phyloP scores from a whole-genome alignment of 2,329 filamentous ascomycete genomes.

The Penicillium expansum region DNA sequence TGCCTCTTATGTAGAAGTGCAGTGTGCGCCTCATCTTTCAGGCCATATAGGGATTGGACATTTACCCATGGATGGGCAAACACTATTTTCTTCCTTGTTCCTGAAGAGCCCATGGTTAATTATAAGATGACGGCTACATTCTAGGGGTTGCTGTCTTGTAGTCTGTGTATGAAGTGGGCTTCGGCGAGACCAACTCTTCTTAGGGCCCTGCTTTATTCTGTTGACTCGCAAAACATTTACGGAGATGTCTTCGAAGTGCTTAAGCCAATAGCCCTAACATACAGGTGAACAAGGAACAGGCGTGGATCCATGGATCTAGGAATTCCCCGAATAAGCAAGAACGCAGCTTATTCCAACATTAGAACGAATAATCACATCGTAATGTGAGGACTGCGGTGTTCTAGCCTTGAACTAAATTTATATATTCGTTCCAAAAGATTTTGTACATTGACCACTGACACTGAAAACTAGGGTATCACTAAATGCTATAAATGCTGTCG shows the following conservation, averaged over 20 bases:
- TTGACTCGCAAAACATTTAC: not conserved
- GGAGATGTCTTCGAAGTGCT: not conserved
- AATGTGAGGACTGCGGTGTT: not conserved
- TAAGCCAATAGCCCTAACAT: not conserved
- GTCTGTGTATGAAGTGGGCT: not conserved
- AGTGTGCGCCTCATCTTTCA: not conserved
- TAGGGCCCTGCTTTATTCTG: not conserved
- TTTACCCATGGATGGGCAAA: slow-evolving; percentile 4
- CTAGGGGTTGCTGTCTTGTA: not conserved
- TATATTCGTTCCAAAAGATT: not conserved
- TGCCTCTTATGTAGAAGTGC: not conserved
- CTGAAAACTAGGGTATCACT: slow-evolving; percentile 26
- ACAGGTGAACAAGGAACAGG: not conserved
- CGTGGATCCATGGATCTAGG: not conserved
- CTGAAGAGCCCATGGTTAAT: not conserved
- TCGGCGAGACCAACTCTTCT: not conserved
- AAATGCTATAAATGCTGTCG: slow-evolving; percentile 13
- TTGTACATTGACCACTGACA: slow-evolving; percentile 4
- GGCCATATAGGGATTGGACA: not conserved
- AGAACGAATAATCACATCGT: slow-evolving; percentile 11
- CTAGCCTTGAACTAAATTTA: not conserved
- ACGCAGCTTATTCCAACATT: not conserved
- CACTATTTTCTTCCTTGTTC: not conserved
- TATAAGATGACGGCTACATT: not conserved
- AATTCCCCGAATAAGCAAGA: not conserved